Base-by-base conservation (phyloP, 176 grass and related monocot genomes). In the Phoenix roebelenii region DNA sequence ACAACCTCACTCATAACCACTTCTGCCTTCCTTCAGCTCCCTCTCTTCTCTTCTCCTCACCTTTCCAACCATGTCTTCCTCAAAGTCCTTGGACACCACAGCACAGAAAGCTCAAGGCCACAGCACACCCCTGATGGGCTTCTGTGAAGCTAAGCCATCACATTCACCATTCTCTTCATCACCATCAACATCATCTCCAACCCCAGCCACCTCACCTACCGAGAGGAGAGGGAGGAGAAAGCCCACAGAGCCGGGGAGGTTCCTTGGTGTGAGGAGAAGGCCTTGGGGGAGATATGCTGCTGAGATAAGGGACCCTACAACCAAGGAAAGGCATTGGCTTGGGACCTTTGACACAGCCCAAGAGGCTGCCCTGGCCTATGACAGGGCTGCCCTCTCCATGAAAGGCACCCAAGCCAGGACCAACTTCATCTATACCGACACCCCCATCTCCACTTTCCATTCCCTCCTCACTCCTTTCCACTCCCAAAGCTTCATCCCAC, bases 401-500 rank as follows among this genome's bases (percentile, higher is more conserved):
- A 44, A 44, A 14, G 35, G 35, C 35, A 44, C 35, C 35, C 35
- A 44, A 44, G 35, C 35, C 10, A 44, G 35, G 35, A 44, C 35
- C 35, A 44, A 44, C 60, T 39, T 74, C 64, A 25, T 25, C 50
- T 18, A 61, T 63, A 35, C 48, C 22, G 0, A 74, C 62, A 65
- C 71, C 54, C 15, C 17, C 26, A 54, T 61, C 62, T 39, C 3
- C 51, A 23, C 71, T 51, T 54, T 64, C 60, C 15, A 74, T 52
- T 50, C 59, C 23, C 51, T 74, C 60, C 6, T 44, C 71, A 3
- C 64, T 61, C 56, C 71, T 61, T 23, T 74, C 71, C 12, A 25
- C 57, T 55, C 59, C 59, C 3, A 60, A 30, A 57, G 50, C 0
- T 29, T 25, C 58, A 60, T 3, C 25, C 12, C 58, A 16, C 35